Percentiles rank a stretch among this genome's conserved stretches.
Evolutionary conservation across 495 filamentous ascomycete genomes (phyloP).

Genomic region (Neurospora terricola): DNA sequence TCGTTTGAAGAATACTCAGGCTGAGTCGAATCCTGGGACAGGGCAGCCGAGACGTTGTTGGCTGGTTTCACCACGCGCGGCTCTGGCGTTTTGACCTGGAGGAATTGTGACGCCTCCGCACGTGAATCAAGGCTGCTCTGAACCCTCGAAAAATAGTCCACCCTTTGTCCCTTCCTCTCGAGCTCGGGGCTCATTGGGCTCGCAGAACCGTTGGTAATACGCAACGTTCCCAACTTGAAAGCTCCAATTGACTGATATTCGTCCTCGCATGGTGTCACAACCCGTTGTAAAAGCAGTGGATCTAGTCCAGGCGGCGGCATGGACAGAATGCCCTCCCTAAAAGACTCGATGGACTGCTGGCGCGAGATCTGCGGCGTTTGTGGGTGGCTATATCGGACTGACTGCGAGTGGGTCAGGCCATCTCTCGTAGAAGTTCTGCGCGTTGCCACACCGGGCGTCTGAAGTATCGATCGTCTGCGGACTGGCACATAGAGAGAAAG

Average conservation of each 20-base stretch:
- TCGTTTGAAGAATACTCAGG: constrained; percentile 26
- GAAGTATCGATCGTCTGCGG: constrained; percentile 35
- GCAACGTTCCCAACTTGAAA: constrained; percentile 48
- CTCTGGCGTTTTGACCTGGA: constrained; percentile 1
- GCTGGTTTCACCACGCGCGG: constrained; percentile 8
- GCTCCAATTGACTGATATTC: constrained; percentile 47
- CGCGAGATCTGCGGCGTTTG: constrained; percentile 26
- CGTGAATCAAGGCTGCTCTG: background rate
- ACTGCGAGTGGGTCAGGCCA: constrained; percentile 8
- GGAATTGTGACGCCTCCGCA: background rate
- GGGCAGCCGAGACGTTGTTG: constrained; percentile 8
- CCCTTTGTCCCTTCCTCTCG: constrained; percentile 11
- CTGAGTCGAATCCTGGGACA: constrained; percentile 2
- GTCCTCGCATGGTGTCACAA: constrained; percentile 34
- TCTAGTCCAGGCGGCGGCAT: constrained; percentile 20
- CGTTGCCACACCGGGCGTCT: constrained; percentile 39
- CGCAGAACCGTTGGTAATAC: constrained; percentile 48
- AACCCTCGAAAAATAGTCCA: constrained; percentile 11
- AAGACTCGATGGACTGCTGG: constrained; percentile 27
- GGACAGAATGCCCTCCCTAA: constrained; percentile 17
- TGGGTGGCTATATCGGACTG: constrained; percentile 26
- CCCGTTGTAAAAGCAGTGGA: constrained; percentile 12
- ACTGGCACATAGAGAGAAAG: constrained; percentile 38
- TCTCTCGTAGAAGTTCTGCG: constrained; percentile 17
- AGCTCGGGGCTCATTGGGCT: constrained; percentile 32